Evolutionary conservation across 345 rosid species (phyloP).

Genomic region (Syzygium grande): DNA sequence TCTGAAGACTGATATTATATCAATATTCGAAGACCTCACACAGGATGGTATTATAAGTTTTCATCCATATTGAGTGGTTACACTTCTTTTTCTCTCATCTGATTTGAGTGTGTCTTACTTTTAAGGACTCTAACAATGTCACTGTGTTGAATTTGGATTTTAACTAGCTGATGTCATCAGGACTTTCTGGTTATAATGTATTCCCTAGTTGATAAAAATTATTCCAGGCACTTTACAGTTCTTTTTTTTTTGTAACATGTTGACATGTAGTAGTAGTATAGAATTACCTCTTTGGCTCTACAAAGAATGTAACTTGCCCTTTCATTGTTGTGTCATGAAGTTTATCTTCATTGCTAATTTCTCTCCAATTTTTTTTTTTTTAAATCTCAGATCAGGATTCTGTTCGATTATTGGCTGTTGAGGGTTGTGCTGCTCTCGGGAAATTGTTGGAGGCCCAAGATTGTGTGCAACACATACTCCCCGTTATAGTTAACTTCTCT

Average conservation of each 20-base stretch:
- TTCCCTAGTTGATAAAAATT: neutral
- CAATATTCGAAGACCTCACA: conserved; percentile 87
- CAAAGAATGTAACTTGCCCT: neutral
- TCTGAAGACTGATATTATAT: conserved; percentile 81
- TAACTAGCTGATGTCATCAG: neutral
- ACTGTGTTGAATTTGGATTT: neutral
- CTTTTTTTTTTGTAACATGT: neutral
- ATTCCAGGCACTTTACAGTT: neutral
- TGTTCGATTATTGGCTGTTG: conserved; percentile 89
- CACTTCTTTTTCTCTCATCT: neutral
- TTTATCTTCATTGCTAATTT: neutral
- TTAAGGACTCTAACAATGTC: neutral
- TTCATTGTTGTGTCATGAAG: neutral
- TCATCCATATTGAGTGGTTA: neutral
- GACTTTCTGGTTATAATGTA: neutral
- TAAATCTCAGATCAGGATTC: conserved; percentile 93
- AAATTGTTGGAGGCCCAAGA: conserved; percentile 93
- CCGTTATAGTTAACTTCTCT: conserved; percentile 89
- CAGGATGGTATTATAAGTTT: conserved; percentile 67
- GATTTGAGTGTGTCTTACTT: neutral
- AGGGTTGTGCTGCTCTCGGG: conserved; percentile 96
- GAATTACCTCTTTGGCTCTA: neutral
- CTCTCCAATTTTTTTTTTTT: neutral
- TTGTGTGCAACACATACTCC: conserved; percentile 81
- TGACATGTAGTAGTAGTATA: neutral